Percentiles rank a stretch among this genome's conserved stretches.
Conservation (phyloP, 1,139 yeast genomes). For the Geotrichum fermentans region DNA sequence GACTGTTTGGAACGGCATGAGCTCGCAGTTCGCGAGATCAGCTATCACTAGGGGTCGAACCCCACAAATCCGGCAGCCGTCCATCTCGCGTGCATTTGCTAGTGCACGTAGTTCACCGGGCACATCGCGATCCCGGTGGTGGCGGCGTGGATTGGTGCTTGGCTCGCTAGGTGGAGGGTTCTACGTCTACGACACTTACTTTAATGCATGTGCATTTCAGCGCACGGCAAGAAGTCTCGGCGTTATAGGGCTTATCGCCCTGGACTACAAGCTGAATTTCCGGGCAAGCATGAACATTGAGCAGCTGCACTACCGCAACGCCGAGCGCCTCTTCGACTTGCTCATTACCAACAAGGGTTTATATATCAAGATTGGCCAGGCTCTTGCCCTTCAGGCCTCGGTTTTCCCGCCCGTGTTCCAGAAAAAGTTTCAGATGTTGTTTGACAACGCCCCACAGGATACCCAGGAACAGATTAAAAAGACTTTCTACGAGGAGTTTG, state of each 20-base stretch:
- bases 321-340: constrained; percentile 52
- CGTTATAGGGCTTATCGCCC: constrained; percentile 50
- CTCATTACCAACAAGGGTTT: constrained; percentile 61
- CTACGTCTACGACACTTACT: constrained; percentile 15
- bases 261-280: constrained; percentile 53
- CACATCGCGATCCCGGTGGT: neutral
- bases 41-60: too few species aligned
- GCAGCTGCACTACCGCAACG: constrained; percentile 55
- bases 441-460: constrained; percentile 69
- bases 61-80: neutral
- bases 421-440: constrained; percentile 50
- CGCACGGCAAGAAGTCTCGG: constrained; percentile 53
- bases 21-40: too few species aligned
- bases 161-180: neutral
- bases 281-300: constrained; percentile 43
- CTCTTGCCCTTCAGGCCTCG: constrained; percentile 65
- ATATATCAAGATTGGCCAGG: constrained; percentile 72
- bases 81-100: neutral
- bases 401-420: constrained; percentile 63
- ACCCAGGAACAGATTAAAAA: constrained; percentile 51
- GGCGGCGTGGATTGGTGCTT: neutral
- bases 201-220: constrained; percentile 47
- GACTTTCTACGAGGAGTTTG: constrained; percentile 46
- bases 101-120: neutral
- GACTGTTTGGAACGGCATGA: too few species aligned